Base-by-base conservation (phyloP, 2,329 filamentous ascomycete genomes). In the Cladorrhinum sp. region DNA sequence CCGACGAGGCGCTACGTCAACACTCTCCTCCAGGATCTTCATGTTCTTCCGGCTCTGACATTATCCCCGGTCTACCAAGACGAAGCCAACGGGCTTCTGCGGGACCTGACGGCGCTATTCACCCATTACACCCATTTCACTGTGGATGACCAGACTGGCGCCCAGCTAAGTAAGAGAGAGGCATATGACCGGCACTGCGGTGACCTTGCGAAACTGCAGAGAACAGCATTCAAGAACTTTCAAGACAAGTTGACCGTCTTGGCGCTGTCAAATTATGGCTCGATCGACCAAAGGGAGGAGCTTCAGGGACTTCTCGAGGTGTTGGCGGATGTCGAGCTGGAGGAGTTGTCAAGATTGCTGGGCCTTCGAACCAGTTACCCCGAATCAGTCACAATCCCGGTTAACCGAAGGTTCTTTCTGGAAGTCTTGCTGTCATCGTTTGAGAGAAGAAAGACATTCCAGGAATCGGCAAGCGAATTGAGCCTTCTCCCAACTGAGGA, bases 1-100 rank as follows among this genome's bases (percentile, higher is more conserved):
- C 95, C 95, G 0, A 99, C 96, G 2, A 83, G 95, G 68, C 86
- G 95, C 74, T 98, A 98, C 73, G 91, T 96, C 72, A 97, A 97
- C 73, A 87, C 91, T 1, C 78, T 99, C 48, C 75, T 98, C 14
- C 87, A 90, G 68, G 94, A 99, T 72, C 78, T 98, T 51, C 92
- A 98, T 72, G 75, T 96, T 21, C 76, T 97, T 26, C 80, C 94
- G 1, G 85, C 90, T 9, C 86, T 97, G 68, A 84, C 83, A 53
- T 77, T 96, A 18, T 97, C 94, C 1, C 88, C 89, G 1, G 77
- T 94, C 69, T 96, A 89, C 69, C 86, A 87, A 59, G 84, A 89
- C 59, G 87, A 91, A 64, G 84, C 87, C 7, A 92, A 92, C 68
- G 83, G 81, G 14, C 81, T 97, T 0, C 79, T 99, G 63, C 87